A percentile compares a stretch with the other conserved stretches of the same genome.
These are phyloP conservation scores for Aspergillus candidus DNA, from an alignment of 2,329 filamentous ascomycete species.

Conservation along the genomic window DNA sequence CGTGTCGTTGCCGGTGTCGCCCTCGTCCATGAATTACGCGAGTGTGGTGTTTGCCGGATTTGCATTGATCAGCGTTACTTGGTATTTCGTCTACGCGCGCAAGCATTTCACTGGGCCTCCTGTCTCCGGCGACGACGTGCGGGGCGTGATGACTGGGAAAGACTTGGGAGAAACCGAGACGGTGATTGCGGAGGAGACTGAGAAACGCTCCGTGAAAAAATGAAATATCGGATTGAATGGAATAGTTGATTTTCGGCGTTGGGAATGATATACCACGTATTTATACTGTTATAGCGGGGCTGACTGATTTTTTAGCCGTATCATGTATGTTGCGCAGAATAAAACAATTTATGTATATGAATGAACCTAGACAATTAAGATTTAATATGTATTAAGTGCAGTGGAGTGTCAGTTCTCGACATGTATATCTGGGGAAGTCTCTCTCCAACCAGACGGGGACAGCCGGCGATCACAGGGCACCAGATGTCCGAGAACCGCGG, in stretches of 20 bases:
- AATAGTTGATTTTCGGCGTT: no score
- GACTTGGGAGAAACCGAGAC: slow-evolving; percentile 29
- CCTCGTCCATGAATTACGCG: slow-evolving; percentile 60
- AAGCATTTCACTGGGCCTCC: slow-evolving; percentile 59
- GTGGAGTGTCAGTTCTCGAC: no score
- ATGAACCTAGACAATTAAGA: neutral
- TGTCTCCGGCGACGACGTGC: slow-evolving; percentile 23
- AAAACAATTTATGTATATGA: slow-evolving; percentile 4
- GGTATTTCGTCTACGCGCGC: slow-evolving; percentile 59
- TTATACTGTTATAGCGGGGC: no score
- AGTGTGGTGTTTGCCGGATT: slow-evolving; percentile 61
- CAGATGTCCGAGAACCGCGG: slow-evolving; percentile 31
- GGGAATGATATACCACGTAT: no score
- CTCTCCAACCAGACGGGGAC: no score
- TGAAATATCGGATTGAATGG: neutral
- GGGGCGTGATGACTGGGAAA: slow-evolving; percentile 29
- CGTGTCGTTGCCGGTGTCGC: slow-evolving; percentile 52
- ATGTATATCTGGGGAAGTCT: no score
- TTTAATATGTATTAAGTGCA: neutral
- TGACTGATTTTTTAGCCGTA: no score
- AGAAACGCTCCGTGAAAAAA: slow-evolving; percentile 4
- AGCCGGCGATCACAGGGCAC: slow-evolving; percentile 24
- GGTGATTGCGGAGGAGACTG: slow-evolving; percentile 14
- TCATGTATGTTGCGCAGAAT: neutral
- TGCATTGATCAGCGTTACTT: slow-evolving; percentile 52